These are phyloP conservation scores for Leptoxyphium fumago DNA, from an alignment of 2,329 filamentous ascomycete species.

Conservation along the genomic window DNA sequence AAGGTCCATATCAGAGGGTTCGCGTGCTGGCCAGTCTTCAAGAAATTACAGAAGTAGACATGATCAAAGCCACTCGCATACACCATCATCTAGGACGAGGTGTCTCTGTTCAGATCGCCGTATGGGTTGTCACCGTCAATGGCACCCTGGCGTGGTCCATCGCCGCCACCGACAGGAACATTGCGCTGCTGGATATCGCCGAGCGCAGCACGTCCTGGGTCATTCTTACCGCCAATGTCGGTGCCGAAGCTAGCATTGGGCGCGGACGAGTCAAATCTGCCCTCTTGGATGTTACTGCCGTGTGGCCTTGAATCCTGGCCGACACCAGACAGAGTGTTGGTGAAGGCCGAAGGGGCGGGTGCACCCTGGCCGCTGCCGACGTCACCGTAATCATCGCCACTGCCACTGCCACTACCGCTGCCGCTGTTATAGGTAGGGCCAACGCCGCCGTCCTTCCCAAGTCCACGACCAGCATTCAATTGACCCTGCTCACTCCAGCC, in stretches of 20 bases:
- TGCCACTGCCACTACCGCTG: conserved; percentile 21
- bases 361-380: conserved; percentile 11
- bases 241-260: conserved; percentile 37
- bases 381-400: conserved; percentile 19
- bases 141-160: conserved; percentile 4
- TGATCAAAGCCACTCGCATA: no score
- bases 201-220: conserved; percentile 39
- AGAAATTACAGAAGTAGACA: no score
- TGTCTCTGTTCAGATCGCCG: not conserved
- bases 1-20: no score
- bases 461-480: conserved; percentile 24
- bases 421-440: conserved; percentile 21
- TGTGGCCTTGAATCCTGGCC: conserved; percentile 30
- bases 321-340: conserved; percentile 2
- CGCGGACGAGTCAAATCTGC: conserved; percentile 25
- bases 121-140: not conserved
- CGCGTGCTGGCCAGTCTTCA: no score
- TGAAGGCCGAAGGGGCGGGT: not conserved
- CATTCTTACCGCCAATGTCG: conserved; percentile 40
- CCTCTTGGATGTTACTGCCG: conserved; percentile 37
- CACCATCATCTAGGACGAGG: not conserved
- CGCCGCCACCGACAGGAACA: conserved; percentile 19
- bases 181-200: conserved; percentile 20
- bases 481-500: conserved; percentile 25
- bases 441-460: conserved; percentile 22